These are phyloP conservation scores for Croton laevigatus DNA, from an alignment of 441 rosid species.

Conservation along the genomic window DNA sequence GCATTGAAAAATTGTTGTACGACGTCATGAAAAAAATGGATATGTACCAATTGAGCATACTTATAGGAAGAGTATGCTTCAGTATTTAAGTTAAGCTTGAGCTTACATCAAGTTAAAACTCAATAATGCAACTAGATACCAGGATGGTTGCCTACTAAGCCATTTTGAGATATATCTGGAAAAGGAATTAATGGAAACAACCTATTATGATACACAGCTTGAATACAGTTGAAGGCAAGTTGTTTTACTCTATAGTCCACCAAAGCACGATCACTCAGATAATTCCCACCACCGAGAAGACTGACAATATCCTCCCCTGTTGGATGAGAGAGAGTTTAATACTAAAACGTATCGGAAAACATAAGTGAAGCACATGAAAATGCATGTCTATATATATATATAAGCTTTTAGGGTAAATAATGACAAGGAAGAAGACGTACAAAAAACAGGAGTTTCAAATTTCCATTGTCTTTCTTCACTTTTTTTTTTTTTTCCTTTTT, in stretches of 20 bases:
- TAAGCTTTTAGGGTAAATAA: constrained; percentile 5
- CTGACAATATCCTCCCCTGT: constrained; percentile 63
- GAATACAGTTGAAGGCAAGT: constrained; percentile 67
- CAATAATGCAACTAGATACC: constrained; percentile 11
- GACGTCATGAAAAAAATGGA: neutral
- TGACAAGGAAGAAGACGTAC: neutral
- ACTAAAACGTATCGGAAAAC: constrained; percentile 17
- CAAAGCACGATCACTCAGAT: constrained; percentile 43
- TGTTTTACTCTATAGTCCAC: constrained; percentile 84
- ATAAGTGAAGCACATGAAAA: constrained; percentile 13
- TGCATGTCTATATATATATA: neutral
- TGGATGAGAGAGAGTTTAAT: constrained; percentile 23
- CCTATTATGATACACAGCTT: constrained; percentile 86
- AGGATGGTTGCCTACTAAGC: constrained; percentile 3
- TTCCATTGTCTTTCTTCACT: neutral
- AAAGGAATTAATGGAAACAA: constrained; percentile 23
- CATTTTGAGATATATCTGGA: constrained; percentile 10
- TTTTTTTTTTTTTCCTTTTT: neutral
- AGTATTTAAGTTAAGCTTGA: neutral
- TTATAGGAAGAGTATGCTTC: neutral
- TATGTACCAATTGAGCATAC: neutral
- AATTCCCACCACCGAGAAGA: constrained; percentile 64
- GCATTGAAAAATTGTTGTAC: neutral
- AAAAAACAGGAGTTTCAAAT: constrained; percentile 2
- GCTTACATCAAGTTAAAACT: neutral